phyloP scores from a whole-genome alignment of 768 basidiomycete species.

The Ramaria rubella region DNA sequence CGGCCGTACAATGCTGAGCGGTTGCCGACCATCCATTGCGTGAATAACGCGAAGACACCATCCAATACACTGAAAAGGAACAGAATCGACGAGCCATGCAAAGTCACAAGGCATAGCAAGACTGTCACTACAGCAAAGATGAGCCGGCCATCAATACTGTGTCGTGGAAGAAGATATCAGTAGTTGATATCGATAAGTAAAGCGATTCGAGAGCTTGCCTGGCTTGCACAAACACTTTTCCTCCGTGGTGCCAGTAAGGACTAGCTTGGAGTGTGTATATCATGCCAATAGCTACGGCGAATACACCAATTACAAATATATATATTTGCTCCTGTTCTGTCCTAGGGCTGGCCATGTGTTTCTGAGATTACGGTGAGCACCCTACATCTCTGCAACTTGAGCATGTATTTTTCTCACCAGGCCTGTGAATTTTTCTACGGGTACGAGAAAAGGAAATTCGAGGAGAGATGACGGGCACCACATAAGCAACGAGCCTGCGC shows the following conservation, averaged over 20 bases:
- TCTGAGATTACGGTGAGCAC: no score
- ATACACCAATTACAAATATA: background rate
- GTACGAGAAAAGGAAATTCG: background rate
- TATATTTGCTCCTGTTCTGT: background rate
- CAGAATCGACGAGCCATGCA: background rate
- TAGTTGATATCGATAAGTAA: background rate
- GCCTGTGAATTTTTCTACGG: background rate
- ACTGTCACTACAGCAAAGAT: background rate
- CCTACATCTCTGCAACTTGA: no score
- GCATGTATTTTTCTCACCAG: no score
- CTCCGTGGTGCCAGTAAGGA: background rate
- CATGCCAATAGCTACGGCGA: background rate
- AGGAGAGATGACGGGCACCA: background rate
- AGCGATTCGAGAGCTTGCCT: background rate
- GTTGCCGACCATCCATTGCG: background rate
- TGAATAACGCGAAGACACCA: background rate
- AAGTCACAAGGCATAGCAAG: background rate
- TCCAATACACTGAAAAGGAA: background rate
- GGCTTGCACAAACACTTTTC: background rate
- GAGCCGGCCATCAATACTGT: background rate
- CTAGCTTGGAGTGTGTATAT: background rate
- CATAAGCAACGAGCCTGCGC: background rate
- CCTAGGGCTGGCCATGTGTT: background rate
- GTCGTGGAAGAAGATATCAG: background rate
- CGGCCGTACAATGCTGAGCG: background rate